A percentile compares a stretch with the other conserved stretches of the same genome.
These are phyloP conservation scores for Fusarium transvaalense DNA, from an alignment of 2,329 filamentous ascomycete species.

Conservation along the genomic window DNA sequence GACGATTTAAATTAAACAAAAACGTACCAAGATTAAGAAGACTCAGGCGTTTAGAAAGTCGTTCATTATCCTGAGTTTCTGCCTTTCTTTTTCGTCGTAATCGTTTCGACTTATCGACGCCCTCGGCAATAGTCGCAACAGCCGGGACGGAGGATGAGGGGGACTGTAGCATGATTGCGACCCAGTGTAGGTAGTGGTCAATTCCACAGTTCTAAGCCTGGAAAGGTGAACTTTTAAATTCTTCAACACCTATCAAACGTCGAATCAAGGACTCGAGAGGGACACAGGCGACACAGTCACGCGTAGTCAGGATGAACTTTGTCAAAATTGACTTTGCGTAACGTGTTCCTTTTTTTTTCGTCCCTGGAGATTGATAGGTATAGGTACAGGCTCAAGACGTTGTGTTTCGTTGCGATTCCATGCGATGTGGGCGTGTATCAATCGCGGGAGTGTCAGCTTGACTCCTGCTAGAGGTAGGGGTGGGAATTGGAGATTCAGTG, in stretches of 20 bases:
- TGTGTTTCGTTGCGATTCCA: conserved; percentile 14
- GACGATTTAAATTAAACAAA: neutral
- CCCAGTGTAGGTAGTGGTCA: conserved; percentile 4
- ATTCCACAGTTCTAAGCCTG: conserved; percentile 23
- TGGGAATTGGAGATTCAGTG: conserved; percentile 41
- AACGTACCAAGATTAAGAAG: conserved; percentile 81
- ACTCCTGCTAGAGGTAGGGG: conserved; percentile 45
- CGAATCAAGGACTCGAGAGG: conserved; percentile 32
- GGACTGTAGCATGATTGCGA: conserved; percentile 54
- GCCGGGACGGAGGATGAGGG: conserved; percentile 42
- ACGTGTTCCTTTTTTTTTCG: conserved; percentile 11
- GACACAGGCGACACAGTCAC: conserved; percentile 28
- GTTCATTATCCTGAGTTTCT: conserved; percentile 72
- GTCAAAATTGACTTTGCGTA: conserved; percentile 18
- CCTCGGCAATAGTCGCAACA: conserved; percentile 34
- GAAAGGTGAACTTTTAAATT: conserved; percentile 35
- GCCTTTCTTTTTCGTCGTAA: conserved; percentile 69
- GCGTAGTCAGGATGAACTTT: conserved; percentile 31
- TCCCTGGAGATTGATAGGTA: conserved; percentile 8
- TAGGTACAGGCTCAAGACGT: neutral
- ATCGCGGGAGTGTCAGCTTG: conserved; percentile 28
- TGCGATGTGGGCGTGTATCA: conserved; percentile 44
- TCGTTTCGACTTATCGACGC: conserved; percentile 38
- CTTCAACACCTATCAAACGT: conserved; percentile 35
- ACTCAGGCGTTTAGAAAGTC: conserved; percentile 86